phyloP scores from a whole-genome alignment of 352 stramenopile species.

The Pythium plurisporium region DNA sequence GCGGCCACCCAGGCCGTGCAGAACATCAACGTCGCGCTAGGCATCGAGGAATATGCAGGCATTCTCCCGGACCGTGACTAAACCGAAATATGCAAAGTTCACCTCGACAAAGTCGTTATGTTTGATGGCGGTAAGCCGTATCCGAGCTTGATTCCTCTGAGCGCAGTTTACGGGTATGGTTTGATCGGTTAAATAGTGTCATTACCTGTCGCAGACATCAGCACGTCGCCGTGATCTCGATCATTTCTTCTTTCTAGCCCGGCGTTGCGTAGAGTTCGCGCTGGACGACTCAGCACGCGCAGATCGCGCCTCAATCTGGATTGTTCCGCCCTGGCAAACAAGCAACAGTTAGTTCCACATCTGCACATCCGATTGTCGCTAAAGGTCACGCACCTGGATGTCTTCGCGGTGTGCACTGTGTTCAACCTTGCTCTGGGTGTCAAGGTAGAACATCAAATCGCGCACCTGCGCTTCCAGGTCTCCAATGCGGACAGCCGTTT shows the following conservation, averaged over 20 bases:
- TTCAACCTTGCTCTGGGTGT: constrained; percentile 85
- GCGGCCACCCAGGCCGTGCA: constrained; percentile 91
- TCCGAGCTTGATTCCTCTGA: too few relatives aligned
- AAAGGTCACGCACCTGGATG: constrained; percentile 67
- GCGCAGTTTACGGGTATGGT: too few relatives aligned
- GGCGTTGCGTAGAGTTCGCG: constrained; percentile 5
- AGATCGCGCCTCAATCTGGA: constrained; percentile 53
- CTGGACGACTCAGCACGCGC: not conserved
- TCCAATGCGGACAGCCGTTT: constrained; percentile 56
- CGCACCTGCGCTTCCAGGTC: constrained; percentile 81
- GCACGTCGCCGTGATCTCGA: not conserved
- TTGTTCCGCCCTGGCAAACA: constrained; percentile 45
- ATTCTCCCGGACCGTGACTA: constrained; percentile 31
- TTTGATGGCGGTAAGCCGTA: too few relatives aligned
- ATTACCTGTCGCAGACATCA: too few relatives aligned
- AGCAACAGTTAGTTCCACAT: not conserved
- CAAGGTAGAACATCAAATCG: constrained; percentile 89
- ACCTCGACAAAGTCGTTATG: too few relatives aligned
- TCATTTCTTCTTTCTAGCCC: constrained; percentile 21
- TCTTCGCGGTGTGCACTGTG: constrained; percentile 74
- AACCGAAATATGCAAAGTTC: not conserved
- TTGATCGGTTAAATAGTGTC: too few relatives aligned
- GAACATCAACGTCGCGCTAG: constrained; percentile 94
- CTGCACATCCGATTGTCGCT: too few relatives aligned
- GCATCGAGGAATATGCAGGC: constrained; percentile 83